Percentiles rank a stretch among this genome's conserved stretches.
Evolutionary conservation across 352 stramenopile species (phyloP).

Genomic region (Globisporangium solare): DNA sequence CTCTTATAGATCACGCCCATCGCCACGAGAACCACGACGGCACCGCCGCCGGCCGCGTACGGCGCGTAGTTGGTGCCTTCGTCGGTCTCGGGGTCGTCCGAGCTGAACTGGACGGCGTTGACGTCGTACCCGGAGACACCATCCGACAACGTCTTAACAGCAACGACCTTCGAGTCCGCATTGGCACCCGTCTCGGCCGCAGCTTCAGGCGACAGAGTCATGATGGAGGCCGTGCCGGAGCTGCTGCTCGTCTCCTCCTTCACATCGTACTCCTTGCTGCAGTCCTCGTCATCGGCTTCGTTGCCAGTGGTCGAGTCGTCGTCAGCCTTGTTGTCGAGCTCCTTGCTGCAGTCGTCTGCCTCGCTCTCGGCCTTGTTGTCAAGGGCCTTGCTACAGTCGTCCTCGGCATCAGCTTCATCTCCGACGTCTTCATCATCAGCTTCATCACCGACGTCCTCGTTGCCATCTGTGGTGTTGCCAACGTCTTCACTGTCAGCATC

Average conservation of each 20-base stretch:
- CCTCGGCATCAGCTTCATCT: not conserved
- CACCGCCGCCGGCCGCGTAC: constrained; percentile 25
- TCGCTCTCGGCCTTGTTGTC: constrained; percentile 20
- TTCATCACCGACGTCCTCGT: constrained; percentile 13
- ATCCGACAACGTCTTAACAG: constrained; percentile 11
- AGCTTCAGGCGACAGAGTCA: constrained; percentile 35
- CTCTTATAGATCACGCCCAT: constrained; percentile 60
- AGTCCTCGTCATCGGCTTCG: constrained; percentile 15
- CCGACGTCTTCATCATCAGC: constrained; percentile 3
- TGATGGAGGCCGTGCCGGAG: constrained; percentile 10
- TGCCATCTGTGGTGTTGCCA: constrained; percentile 4
- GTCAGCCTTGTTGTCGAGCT: constrained; percentile 8
- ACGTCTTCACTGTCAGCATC: constrained; percentile 2
- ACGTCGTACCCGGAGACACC: constrained; percentile 24
- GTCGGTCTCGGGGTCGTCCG: constrained; percentile 12
- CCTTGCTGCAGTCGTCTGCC: constrained; percentile 18
- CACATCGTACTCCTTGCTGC: constrained; percentile 20
- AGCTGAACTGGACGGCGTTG: constrained; percentile 36
- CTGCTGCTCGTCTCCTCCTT: constrained; percentile 11
- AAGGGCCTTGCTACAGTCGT: constrained; percentile 26
- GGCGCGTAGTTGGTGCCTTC: constrained; percentile 18
- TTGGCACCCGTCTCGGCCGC: constrained; percentile 23
- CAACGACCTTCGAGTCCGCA: constrained; percentile 16
- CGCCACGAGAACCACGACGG: constrained; percentile 42
- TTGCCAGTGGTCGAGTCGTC: constrained; percentile 4